Percentiles rank a stretch among this genome's conserved stretches.
phyloP scores from a whole-genome alignment of 2,329 filamentous ascomycete genomes.

The Hypoxylon sp. region DNA sequence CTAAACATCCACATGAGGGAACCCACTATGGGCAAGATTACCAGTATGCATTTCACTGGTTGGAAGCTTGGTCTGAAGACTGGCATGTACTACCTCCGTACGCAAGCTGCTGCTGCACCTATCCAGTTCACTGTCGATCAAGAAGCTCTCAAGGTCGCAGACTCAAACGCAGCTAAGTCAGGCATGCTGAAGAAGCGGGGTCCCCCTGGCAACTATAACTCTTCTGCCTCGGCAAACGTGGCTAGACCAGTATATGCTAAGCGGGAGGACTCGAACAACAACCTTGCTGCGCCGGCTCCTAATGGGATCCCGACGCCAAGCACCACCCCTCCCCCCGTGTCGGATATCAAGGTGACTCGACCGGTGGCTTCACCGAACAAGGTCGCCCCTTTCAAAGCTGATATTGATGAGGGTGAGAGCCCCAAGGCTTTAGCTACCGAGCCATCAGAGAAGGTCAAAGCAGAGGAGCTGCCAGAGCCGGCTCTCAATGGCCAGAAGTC shows the following conservation, averaged over 20 bases:
- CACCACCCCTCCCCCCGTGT: constrained; percentile 72
- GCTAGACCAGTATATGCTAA: constrained; percentile 77
- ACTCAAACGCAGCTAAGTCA: constrained; percentile 80
- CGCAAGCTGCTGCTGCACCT: constrained; percentile 94
- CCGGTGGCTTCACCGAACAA: constrained; percentile 71
- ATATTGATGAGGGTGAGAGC: constrained; percentile 81
- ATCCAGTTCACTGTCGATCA: constrained; percentile 99
- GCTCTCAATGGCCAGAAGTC: constrained; percentile 66
- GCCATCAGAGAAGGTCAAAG: constrained; percentile 72
- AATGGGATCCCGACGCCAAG: constrained; percentile 79
- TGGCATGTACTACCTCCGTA: constrained; percentile 99
- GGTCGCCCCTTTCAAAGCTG: constrained; percentile 80
- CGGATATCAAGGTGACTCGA: constrained; percentile 59
- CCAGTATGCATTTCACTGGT: constrained; percentile 98
- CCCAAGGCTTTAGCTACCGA: constrained; percentile 84
- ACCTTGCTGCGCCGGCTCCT: constrained; percentile 56
- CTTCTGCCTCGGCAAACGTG: constrained; percentile 71
- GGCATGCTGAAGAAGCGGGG: constrained; percentile 78
- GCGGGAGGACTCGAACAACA: constrained; percentile 63
- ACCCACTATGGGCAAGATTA: constrained; percentile 99
- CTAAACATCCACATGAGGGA: constrained; percentile 99
- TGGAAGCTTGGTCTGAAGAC: constrained; percentile 99
- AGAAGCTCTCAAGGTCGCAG: constrained; percentile 88
- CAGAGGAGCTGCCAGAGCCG: constrained; percentile 75
- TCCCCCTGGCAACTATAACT: constrained; percentile 68